Conservation (phyloP, 768 basidiomycete species). For the Panaeolus cyanescens region DNA sequence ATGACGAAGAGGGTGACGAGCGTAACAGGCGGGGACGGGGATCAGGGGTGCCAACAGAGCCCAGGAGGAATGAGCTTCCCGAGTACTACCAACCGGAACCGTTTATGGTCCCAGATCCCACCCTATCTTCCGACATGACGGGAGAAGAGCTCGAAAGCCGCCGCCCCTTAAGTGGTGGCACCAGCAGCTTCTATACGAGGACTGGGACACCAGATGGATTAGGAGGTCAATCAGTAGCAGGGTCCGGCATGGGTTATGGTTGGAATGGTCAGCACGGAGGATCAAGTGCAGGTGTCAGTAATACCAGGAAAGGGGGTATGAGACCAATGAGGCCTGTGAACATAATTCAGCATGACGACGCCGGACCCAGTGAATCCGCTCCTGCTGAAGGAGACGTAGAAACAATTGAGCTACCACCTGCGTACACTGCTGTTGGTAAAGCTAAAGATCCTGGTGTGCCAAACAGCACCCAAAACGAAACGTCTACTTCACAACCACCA, state of each 20-base stretch:
- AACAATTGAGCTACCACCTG: constrained; percentile 83
- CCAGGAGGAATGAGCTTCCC: constrained; percentile 51
- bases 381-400: constrained; percentile 48
- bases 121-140: constrained; percentile 36
- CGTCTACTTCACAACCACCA: not conserved
- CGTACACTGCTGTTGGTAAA: constrained; percentile 67
- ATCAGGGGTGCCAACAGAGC: not conserved
- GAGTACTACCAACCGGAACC: constrained; percentile 79
- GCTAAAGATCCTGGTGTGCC: not conserved
- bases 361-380: constrained; percentile 51
- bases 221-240: constrained; percentile 17
- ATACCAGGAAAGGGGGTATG: constrained; percentile 48
- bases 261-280: constrained; percentile 19
- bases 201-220: constrained; percentile 52
- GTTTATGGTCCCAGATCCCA: constrained; percentile 69
- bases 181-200: constrained; percentile 38
- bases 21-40: constrained; percentile 4
- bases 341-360: constrained; percentile 85
- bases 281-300: constrained; percentile 24
- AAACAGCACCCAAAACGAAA: not conserved
- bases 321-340: constrained; percentile 71
- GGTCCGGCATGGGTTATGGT: constrained; percentile 12
- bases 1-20: constrained; percentile 43
- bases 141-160: constrained; percentile 27
- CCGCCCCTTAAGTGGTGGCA: constrained; percentile 37